Evolutionary conservation across 148 eudicot genomes (phyloP), one percentile per base, ranked within the genome.

Genomic region (Camellia lanceoleosa): DNA sequence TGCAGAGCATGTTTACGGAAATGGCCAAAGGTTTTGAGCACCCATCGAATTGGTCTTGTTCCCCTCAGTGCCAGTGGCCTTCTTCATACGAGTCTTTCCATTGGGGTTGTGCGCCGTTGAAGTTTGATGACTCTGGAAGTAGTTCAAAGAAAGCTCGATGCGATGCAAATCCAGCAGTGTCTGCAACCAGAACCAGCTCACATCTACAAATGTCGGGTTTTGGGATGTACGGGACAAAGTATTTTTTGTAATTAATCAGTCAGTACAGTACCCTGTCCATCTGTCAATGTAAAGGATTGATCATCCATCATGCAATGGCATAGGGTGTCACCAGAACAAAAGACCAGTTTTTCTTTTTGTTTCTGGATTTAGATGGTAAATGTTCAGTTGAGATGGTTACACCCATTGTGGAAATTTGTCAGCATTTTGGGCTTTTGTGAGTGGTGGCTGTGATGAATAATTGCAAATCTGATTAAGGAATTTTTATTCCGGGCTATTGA

Each of bases 1-100:
- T 94, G 15, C 98, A 88, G 74, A 84, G 81, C 58, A 94, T 91
- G 95, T 86, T 94, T 18, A 20, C 78, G 41, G 94, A 94, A 42
- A 82, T 94, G 92, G 89, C 89, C 2, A 87, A 82, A 82, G 88
- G 87, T 56, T 94, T 92, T 47, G 85, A 85, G 16, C 52, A 76
- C 19, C 80, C 91, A 30, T 30, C 38, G 0, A 80, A 85, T 4
- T 85, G 87, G 85, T 80, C 74, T 54, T 18, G 38, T 52, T 58
- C 42, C 5, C 8, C 79, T 7, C 68, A 43, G 46, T 42, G 67
- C 2, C 47, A 7, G n/a, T 23, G 23, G 79, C 38, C 58, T 49
- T 14, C 60, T 49, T 14, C 60, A 12, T 41, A 44, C 19, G 70
- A 77, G 15, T 60, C 78, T 74, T 5, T 76, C 2, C 86, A 72